Percentiles rank a stretch among this genome's conserved stretches.
phyloP scores from a whole-genome alignment of 2,329 filamentous ascomycete genomes.

The Xylaria arbuscula region DNA sequence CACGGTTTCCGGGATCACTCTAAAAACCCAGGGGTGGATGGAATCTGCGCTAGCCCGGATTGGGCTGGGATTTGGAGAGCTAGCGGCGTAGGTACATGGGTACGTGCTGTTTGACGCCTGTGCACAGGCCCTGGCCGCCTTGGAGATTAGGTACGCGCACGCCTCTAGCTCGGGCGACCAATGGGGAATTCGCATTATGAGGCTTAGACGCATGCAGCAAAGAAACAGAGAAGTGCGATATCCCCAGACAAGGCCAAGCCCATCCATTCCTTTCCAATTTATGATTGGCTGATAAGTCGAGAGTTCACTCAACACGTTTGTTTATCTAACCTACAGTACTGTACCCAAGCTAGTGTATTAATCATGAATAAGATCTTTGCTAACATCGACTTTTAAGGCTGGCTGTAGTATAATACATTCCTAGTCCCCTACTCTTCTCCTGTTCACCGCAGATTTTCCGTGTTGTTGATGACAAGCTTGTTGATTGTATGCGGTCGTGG shows the following conservation, averaged over 20 bases:
- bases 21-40: conserved; percentile 37
- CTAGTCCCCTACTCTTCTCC: no score
- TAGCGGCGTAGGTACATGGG: conserved; percentile 9
- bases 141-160: conserved; percentile 11
- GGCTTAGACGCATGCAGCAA: conserved; percentile 36
- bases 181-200: conserved; percentile 27
- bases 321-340: neutral
- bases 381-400: no score
- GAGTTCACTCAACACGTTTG: no score
- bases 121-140: conserved; percentile 28
- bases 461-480: no score
- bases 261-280: conserved; percentile 26
- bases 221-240: conserved; percentile 19
- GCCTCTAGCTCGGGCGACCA: conserved; percentile 26
- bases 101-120: neutral
- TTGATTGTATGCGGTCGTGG: no score
- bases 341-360: neutral
- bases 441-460: no score
- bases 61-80: conserved; percentile 36
- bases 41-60: conserved; percentile 43
- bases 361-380: no score
- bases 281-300: conserved; percentile 29
- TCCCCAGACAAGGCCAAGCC: conserved; percentile 22
- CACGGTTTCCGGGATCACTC: conserved; percentile 40
- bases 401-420: no score